Evolutionary conservation across 179 eudicot species (phyloP).

Genomic region (Beta corolliflora): DNA sequence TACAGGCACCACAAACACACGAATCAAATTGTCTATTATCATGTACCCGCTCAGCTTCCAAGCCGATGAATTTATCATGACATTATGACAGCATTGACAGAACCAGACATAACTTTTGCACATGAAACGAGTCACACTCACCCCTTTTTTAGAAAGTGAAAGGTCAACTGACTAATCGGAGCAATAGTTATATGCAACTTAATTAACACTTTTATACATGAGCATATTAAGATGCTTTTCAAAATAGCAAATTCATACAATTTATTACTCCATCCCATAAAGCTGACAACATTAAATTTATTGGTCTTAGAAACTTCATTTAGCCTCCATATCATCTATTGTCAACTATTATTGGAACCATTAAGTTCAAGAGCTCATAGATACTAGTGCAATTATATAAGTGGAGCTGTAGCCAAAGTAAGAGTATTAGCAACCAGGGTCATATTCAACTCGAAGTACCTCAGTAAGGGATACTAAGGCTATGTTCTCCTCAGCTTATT

Average conservation of each 20-base stretch:
- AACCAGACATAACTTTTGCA: background rate
- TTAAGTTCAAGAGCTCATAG: background rate
- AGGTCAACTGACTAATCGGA: background rate
- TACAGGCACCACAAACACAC: conserved; percentile 35
- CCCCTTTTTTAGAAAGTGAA: background rate
- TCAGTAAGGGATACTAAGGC: no score
- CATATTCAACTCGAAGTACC: background rate
- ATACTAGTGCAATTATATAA: background rate
- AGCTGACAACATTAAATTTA: background rate
- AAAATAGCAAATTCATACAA: background rate
- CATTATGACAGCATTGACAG: background rate
- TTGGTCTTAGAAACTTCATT: no score
- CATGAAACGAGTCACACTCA: background rate
- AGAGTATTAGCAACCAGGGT: background rate
- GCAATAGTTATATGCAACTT: background rate
- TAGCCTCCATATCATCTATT: background rate
- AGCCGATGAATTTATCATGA: conserved; percentile 5
- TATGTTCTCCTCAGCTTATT: no score
- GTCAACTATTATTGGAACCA: background rate
- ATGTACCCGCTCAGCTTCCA: background rate
- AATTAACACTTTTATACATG: background rate
- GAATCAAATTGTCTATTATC: background rate
- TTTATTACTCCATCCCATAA: background rate
- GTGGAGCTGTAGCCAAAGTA: background rate
- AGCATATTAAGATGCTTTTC: background rate